These are phyloP conservation scores for Colletotrichum acutatum DNA, from an alignment of 2,329 filamentous ascomycete species.

Conservation along the genomic window DNA sequence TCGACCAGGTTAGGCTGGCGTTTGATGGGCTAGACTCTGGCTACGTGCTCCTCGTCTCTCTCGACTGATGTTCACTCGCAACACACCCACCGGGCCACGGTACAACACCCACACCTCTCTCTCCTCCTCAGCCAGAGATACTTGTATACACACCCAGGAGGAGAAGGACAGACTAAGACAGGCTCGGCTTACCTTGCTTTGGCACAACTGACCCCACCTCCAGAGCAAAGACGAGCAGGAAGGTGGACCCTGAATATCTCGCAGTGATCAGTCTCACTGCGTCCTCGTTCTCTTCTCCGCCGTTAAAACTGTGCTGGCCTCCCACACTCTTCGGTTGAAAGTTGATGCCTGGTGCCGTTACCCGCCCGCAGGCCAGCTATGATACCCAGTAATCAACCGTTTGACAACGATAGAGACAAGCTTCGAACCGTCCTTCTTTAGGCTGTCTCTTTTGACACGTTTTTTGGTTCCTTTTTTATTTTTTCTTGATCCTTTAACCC, in stretches of 20 bases:
- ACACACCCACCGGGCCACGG: slow-evolving; percentile 10
- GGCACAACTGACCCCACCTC: slow-evolving; percentile 31
- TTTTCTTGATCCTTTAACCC: background rate
- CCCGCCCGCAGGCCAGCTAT: slow-evolving; percentile 20
- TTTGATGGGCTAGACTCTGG: slow-evolving; percentile 31
- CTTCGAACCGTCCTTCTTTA: slow-evolving; percentile 7
- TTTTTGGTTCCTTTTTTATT: background rate
- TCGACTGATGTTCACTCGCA: slow-evolving; percentile 15
- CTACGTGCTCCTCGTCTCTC: slow-evolving; percentile 8
- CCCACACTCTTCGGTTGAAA: slow-evolving; percentile 18
- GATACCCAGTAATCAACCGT: slow-evolving; percentile 24
- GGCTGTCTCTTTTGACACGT: slow-evolving; percentile 18
- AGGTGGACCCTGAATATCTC: slow-evolving; percentile 36
- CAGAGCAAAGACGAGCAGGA: slow-evolving; percentile 17
- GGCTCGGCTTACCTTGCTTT: slow-evolving; percentile 24
- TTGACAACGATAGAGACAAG: slow-evolving; percentile 25
- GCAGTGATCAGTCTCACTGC: slow-evolving; percentile 5
- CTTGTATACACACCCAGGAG: slow-evolving; percentile 1
- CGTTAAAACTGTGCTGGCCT: slow-evolving; percentile 33
- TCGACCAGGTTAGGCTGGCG: slow-evolving; percentile 24
- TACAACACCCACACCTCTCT: slow-evolving; percentile 3
- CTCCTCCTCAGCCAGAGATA: slow-evolving; percentile 8
- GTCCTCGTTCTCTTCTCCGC: slow-evolving; percentile 27
- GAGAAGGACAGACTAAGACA: slow-evolving; percentile 23
- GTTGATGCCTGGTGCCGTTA: slow-evolving; percentile 17